phyloP scores from a whole-genome alignment of 352 stramenopile species.

The Stephanocyclus meneghinianus region DNA sequence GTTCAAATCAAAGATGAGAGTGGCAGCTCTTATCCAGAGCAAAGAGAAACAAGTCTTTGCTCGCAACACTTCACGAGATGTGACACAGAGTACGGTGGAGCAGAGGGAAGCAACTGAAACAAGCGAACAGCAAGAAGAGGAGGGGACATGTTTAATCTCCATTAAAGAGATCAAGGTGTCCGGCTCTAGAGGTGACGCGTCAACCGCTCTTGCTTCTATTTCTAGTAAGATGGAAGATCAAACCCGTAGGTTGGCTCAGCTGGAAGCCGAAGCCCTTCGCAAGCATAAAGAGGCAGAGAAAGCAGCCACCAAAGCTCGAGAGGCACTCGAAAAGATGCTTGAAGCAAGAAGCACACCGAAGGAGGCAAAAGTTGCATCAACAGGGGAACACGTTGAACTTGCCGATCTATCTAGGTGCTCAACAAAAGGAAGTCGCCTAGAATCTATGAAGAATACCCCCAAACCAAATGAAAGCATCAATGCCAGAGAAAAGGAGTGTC shows the following conservation, averaged over 20 bases:
- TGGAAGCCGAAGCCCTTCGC: not conserved
- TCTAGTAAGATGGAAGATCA: not conserved
- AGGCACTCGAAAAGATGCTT: slow-evolving; percentile 8
- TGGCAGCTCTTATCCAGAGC: too few species aligned
- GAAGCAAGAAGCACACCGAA: not conserved
- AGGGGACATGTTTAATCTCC: not conserved
- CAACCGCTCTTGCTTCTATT: not conserved
- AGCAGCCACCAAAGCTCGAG: not conserved
- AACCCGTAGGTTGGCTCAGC: not conserved
- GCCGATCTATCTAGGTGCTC: not conserved
- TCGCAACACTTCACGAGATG: too few species aligned
- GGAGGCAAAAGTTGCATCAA: not conserved
- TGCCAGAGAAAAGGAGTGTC: not conserved
- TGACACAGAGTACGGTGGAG: too few species aligned
- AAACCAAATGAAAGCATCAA: not conserved
- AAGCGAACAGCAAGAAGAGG: not conserved
- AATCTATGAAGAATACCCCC: not conserved
- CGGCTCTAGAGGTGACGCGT: not conserved
- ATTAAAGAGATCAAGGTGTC: slow-evolving; percentile 4
- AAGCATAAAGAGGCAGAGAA: slow-evolving; percentile 15
- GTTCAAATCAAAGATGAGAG: not conserved
- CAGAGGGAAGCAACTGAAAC: not conserved
- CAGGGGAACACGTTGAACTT: not conserved
- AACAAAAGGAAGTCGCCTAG: not conserved
- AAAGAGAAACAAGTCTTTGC: too few species aligned